phyloP scores from a whole-genome alignment of 176 grass and related monocot species.

The Metroxylon sagu region DNA sequence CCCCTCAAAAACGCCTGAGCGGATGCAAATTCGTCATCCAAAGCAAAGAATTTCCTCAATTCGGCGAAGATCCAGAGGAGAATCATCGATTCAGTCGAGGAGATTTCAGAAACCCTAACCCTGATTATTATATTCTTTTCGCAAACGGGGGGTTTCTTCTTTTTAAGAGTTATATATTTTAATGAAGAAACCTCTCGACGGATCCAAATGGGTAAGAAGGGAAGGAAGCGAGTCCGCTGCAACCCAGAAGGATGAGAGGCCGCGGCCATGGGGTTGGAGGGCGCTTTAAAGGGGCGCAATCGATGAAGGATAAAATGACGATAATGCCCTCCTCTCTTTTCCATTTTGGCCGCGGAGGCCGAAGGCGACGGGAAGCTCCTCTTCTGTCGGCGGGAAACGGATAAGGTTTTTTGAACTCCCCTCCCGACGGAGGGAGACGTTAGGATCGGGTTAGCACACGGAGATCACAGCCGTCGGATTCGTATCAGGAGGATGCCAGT shows the following conservation, averaged over 20 bases:
- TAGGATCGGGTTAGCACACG: too few species aligned
- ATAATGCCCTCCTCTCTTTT: conserved; percentile 1
- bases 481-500: too few species aligned
- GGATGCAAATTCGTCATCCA: not conserved
- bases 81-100: not conserved
- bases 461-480: too few species aligned
- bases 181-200: not conserved
- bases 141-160: too few species aligned
- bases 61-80: too few species aligned
- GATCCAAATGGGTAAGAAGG: conserved; percentile 10
- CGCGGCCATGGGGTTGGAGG: not conserved
- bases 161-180: too few species aligned
- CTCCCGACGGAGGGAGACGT: too few species aligned
- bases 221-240: conserved; percentile 2
- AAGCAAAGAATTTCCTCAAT: not conserved
- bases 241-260: conserved; percentile 2
- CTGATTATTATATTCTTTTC: too few species aligned
- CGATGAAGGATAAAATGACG: conserved; percentile 12
- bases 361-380: too few species aligned
- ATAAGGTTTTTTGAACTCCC: too few species aligned
- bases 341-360: too few species aligned
- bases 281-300: conserved; percentile 2
- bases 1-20: not conserved
- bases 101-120: conserved; percentile 3
- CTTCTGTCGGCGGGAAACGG: too few species aligned